Base-by-base conservation (phyloP, 345 rosid species). In the Mangifera indica region DNA sequence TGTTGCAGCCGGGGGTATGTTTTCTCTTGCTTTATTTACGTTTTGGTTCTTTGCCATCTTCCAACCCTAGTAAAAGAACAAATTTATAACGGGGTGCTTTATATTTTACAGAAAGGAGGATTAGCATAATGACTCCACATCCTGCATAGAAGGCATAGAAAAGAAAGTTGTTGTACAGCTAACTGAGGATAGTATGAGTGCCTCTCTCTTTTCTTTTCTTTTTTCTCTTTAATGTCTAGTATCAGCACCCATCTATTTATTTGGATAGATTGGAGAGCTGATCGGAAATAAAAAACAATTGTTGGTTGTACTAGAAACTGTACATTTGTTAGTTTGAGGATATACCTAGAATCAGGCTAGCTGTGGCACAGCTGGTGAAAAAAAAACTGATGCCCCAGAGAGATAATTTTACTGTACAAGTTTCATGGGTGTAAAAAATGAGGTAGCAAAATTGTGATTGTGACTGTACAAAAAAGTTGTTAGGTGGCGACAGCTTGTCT, bases 1-100 rank as follows among this genome's bases (percentile, higher is more conserved):
- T 20, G 98, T 93, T 64, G 92, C 94, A 15, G 96, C 98, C 44
- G 98, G 98, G 78, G 98, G 98, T 93, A 87, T 34, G 51, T 62
- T 34, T 68, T 42, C 54, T 66, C 61, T 66, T 49, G 53, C 46
- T 42, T 60, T 45, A 67, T 67, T 57, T 66, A 15, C 12, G 2
- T 20, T 56, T 20, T 49, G 53, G 53, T 49, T 4, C 15, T 15
- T 49, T 12, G 42, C 42, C 9, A 6, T 49, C 3, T 49, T 49
- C 4, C 18, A 5, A 14, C 53, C 4, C 51, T 49, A 49, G 15
- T 49, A 5, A 49, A 49, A 15, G 9, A 1, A 22, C 14, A 56
- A 11, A 15, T 57, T 25, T 60, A 60, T 34, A 24, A 61, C 15
- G 10, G 61, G 17, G 1, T 15, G 22, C 32, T 37, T 3, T 58